Conservation (phyloP, 495 filamentous ascomycete genomes). For the Parachaetomium inaequale region DNA sequence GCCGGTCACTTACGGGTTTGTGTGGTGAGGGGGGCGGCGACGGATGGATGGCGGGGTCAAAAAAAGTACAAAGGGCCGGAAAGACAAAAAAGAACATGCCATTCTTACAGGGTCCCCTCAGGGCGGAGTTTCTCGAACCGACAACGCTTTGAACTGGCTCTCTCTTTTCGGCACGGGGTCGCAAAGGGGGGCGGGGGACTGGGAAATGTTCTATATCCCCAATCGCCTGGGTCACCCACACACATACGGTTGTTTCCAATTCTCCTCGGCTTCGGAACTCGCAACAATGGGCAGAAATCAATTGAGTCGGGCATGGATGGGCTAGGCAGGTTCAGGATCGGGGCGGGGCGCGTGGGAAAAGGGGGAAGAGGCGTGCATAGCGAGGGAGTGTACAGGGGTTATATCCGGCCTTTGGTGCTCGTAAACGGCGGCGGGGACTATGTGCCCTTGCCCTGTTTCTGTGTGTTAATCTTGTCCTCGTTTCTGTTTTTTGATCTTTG, state of each 20-base stretch:
- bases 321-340: slow-evolving; percentile 22
- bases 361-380: slow-evolving; percentile 49
- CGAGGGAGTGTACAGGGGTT: slow-evolving; percentile 59
- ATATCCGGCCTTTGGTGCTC: slow-evolving; percentile 52
- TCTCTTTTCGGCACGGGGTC: slow-evolving; percentile 18
- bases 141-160: slow-evolving; percentile 38
- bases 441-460: slow-evolving; percentile 40
- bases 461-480: slow-evolving; percentile 32
- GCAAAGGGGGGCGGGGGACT: slow-evolving; percentile 8
- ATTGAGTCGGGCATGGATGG: slow-evolving; percentile 23
- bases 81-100: slow-evolving; percentile 44
- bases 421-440: slow-evolving; percentile 45
- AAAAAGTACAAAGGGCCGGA: slow-evolving; percentile 40
- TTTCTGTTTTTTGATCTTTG: slow-evolving; percentile 22
- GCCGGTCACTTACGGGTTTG: slow-evolving; percentile 26
- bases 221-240: slow-evolving; percentile 3
- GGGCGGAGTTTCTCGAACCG: slow-evolving; percentile 37
- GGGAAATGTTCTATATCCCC: slow-evolving; percentile 13
- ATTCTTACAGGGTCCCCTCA: slow-evolving; percentile 32
- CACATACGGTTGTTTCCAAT: slow-evolving; percentile 18
- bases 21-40: slow-evolving; percentile 17
- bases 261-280: slow-evolving; percentile 9
- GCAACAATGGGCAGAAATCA: slow-evolving; percentile 12
- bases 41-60: slow-evolving; percentile 26
- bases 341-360: slow-evolving; percentile 37